phyloP scores from a whole-genome alignment of 306 rosid species.

The Mimosa pudica region DNA sequence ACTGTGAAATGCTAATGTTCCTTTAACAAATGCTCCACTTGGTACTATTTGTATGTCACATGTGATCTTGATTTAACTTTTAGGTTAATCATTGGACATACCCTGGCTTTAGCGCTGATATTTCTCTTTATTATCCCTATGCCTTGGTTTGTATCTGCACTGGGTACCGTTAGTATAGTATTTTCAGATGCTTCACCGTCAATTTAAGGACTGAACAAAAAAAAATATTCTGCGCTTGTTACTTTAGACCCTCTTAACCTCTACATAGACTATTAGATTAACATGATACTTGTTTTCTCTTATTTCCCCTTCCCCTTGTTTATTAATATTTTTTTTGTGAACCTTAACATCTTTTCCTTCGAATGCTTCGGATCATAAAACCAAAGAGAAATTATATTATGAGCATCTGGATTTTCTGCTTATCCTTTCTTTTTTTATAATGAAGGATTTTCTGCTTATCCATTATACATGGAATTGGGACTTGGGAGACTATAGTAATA shows the following conservation, averaged over 20 bases:
- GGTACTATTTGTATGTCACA: conserved; percentile 30
- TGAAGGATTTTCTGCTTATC: not conserved
- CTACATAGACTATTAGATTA: not conserved
- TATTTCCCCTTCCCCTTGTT: not conserved
- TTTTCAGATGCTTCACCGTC: not conserved
- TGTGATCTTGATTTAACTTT: conserved; percentile 38
- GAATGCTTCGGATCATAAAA: not conserved
- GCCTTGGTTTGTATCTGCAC: not conserved
- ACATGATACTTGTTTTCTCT: not conserved
- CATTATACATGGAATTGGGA: not conserved
- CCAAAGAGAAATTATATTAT: not conserved
- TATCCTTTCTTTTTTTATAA: too few relatives aligned
- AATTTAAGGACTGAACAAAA: not conserved
- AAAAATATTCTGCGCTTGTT: not conserved
- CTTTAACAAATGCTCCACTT: conserved; percentile 37
- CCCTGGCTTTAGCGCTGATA: not conserved
- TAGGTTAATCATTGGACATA: not conserved
- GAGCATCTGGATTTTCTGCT: not conserved
- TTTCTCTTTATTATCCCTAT: not conserved
- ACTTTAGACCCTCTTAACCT: not conserved
- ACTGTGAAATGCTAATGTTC: conserved; percentile 42
- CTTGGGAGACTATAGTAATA: too few relatives aligned
- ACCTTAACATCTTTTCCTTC: not conserved
- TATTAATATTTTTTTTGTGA: not conserved
- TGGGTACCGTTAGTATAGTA: not conserved